Percentiles rank a stretch among this genome's conserved stretches.
Conservation (phyloP, 1,284 basidiomycete genomes). For the Ceratobasidium sp. region DNA sequence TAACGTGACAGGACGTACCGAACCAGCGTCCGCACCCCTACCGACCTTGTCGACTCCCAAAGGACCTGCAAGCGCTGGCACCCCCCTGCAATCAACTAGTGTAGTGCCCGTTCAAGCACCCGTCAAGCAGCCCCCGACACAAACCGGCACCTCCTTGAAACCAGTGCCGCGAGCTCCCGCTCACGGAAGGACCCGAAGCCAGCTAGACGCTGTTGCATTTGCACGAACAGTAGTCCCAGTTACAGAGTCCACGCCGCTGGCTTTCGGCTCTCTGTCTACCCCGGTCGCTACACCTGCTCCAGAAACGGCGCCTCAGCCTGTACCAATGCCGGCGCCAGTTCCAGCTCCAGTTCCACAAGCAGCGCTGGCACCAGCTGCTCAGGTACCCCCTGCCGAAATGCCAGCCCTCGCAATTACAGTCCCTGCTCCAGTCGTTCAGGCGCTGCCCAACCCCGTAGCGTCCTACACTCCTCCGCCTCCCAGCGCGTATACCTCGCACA, state of each 20-base stretch:
- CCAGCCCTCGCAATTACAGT: constrained; percentile 28
- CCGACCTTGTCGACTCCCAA: background rate
- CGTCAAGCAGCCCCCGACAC: background rate
- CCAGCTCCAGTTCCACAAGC: background rate
- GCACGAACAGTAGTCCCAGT: constrained; percentile 1
- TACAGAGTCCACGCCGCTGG: constrained; percentile 5
- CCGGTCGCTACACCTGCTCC: constrained; percentile 11
- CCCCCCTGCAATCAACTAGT: background rate
- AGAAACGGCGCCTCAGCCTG: background rate
- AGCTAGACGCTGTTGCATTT: constrained; percentile 36
- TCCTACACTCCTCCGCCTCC: constrained; percentile 21
- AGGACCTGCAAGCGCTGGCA: background rate
- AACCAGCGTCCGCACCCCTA: background rate
- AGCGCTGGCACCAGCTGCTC: background rate
- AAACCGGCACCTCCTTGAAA: background rate
- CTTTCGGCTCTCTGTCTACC: constrained; percentile 27
- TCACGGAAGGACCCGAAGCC: constrained; percentile 33
- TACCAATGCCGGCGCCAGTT: background rate
- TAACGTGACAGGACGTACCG: background rate
- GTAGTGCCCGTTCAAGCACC: constrained; percentile 12
- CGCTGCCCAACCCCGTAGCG: constrained; percentile 1
- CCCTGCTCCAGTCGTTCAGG: constrained; percentile 3
- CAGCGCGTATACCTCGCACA: constrained; percentile 20
- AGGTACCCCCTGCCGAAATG: constrained; percentile 7
- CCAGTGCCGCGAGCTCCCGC: background rate